A percentile compares a stretch with the other conserved stretches of the same genome.
phyloP scores from a whole-genome alignment of 1,139 yeast species.

The Candida pseudoviswanathii region DNA sequence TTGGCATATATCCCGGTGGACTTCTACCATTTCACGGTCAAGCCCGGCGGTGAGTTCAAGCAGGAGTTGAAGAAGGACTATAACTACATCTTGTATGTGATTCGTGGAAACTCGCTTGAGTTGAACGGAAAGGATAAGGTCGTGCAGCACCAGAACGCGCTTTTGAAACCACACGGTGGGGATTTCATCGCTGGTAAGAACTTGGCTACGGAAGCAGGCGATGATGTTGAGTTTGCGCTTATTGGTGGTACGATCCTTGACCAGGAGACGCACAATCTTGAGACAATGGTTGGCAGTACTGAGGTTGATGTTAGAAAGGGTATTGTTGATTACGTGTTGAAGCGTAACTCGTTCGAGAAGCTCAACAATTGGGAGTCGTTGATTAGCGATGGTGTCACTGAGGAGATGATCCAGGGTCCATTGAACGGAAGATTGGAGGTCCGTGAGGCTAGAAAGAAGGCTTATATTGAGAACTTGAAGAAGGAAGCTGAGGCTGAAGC shows the following conservation, averaged over 20 bases:
- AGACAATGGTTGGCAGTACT: slow-evolving; percentile 82
- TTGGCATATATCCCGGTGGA: slow-evolving; percentile 85
- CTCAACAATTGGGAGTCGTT: slow-evolving; percentile 68
- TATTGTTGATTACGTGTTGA: slow-evolving; percentile 67
- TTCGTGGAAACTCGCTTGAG: slow-evolving; percentile 58
- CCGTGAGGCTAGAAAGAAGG: slow-evolving; percentile 33
- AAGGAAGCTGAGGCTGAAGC: background rate
- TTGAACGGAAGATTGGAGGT: slow-evolving; percentile 37
- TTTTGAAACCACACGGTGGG: slow-evolving; percentile 72
- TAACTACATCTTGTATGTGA: slow-evolving; percentile 73
- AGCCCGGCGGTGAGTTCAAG: slow-evolving; percentile 66
- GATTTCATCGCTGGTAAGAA: slow-evolving; percentile 54
- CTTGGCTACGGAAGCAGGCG: slow-evolving; percentile 29
- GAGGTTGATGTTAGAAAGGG: slow-evolving; percentile 66
- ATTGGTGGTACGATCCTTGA: slow-evolving; percentile 78
- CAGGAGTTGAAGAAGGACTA: slow-evolving; percentile 67
- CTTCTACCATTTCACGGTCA: slow-evolving; percentile 66
- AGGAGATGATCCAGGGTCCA: slow-evolving; percentile 44
- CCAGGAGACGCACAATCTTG: slow-evolving; percentile 83
- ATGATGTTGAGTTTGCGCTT: slow-evolving; percentile 56
- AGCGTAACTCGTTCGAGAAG: slow-evolving; percentile 73
- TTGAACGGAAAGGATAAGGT: slow-evolving; percentile 45
- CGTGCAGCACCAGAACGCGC: slow-evolving; percentile 54
- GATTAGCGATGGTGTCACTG: slow-evolving; percentile 62
- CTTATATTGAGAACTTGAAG: slow-evolving; percentile 21